Conservation (phyloP, 148 eudicot genomes). For the Nepenthes mirabilis region DNA sequence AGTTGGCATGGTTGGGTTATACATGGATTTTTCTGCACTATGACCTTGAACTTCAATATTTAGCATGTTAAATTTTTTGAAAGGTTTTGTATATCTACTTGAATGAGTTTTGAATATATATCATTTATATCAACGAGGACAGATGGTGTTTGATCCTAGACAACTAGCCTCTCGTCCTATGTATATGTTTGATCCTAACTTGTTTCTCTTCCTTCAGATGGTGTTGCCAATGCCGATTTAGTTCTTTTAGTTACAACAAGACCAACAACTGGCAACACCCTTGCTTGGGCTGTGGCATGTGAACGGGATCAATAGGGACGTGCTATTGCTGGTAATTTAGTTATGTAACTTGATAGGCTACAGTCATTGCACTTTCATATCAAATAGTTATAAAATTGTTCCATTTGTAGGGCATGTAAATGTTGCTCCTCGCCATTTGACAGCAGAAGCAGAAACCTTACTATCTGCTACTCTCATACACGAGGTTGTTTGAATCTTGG, state of each 20-base stretch:
- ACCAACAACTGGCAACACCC: constrained; percentile 93
- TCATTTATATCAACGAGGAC: too few relatives aligned
- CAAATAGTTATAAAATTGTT: constrained; percentile 1
- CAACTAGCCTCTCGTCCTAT: too few relatives aligned
- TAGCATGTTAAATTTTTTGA: too few relatives aligned
- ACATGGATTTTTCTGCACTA: too few relatives aligned
- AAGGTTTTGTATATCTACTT: neutral
- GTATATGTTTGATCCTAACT: too few relatives aligned
- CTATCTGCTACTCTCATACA: constrained; percentile 94
- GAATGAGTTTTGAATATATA: neutral
- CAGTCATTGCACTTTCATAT: neutral
- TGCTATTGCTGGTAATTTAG: constrained; percentile 77
- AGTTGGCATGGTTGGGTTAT: too few relatives aligned
- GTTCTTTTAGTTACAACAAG: constrained; percentile 96
- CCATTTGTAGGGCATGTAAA: constrained; percentile 74
- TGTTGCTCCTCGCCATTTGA: constrained; percentile 97
- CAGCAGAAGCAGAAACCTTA: constrained; percentile 92
- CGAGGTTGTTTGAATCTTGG: constrained; percentile 39
- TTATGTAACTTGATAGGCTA: constrained; percentile 1
- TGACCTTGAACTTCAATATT: too few relatives aligned
- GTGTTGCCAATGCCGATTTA: constrained; percentile 80
- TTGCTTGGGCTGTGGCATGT: constrained; percentile 99
- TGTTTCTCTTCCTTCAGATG: constrained; percentile 42
- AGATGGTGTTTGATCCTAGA: too few relatives aligned
- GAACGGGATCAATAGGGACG: constrained; percentile 99